phyloP scores from a whole-genome alignment of 2,329 filamentous ascomycete genomes.

The Trichoderma aggressivum region DNA sequence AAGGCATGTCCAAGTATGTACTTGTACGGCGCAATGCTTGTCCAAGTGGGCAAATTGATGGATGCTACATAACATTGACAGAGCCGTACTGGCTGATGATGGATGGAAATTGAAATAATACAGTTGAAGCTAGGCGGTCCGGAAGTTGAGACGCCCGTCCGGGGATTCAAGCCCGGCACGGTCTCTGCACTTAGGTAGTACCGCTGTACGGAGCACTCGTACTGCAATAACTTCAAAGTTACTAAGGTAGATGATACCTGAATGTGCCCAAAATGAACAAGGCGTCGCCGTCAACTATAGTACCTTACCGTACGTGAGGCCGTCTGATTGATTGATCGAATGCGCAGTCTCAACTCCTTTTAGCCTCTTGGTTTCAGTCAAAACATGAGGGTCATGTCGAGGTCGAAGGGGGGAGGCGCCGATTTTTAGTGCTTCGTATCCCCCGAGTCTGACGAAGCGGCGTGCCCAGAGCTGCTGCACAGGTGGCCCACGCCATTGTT shows the following conservation, averaged over 20 bases:
- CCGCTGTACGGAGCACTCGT: background rate
- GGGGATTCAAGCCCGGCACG: background rate
- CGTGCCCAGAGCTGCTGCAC: background rate
- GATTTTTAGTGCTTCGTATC: constrained; percentile 18
- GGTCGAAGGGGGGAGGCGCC: constrained; percentile 4
- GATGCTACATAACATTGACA: background rate
- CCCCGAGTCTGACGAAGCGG: constrained; percentile 13
- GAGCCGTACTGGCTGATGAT: background rate
- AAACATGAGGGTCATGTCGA: background rate
- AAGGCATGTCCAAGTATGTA: background rate
- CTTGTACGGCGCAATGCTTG: background rate
- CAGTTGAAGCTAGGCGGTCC: background rate
- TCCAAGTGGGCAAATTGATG: background rate
- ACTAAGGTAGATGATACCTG: background rate
- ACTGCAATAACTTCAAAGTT: background rate
- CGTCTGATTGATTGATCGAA: background rate
- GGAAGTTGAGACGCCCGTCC: background rate
- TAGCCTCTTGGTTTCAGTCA: constrained; percentile 5
- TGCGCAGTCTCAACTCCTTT: background rate
- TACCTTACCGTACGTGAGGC: background rate
- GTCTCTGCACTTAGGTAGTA: background rate
- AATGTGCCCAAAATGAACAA: background rate
- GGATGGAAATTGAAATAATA: background rate
- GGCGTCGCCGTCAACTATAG: background rate
- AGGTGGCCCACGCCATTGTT: constrained; percentile 1